Evolutionary conservation across 1,139 yeast genomes (phyloP), one percentile per base, ranked within the genome.

Genomic region (Yamadazyma mexicana): DNA sequence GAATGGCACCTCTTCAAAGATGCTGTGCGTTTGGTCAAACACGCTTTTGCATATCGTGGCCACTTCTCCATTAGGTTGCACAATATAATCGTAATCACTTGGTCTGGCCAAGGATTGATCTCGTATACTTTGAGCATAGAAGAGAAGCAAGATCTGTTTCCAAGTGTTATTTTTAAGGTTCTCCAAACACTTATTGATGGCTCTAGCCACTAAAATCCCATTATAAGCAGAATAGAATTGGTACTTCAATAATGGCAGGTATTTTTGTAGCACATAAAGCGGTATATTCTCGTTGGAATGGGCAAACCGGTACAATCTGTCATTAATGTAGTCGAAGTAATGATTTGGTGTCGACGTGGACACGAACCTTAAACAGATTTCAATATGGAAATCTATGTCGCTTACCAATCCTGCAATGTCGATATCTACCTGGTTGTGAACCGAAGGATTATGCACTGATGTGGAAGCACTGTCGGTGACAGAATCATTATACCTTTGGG

Each of bases 21-120:
- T 56, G 2, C 56, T 49, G 16, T 53, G 48, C 1, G 68, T 57
- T 39, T 56, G 54, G 40, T 67, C 73, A 46, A 69, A 70, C 20
- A 71, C 52, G n/a, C 44, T 50, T 39, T 61, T 61, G 44, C 66
- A 56, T 14, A 50, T 49, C 3, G 42, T 43, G 25, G 61, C 62
- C 16, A 62, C 58, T 25, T 51, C 61, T 3, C 65, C 51, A 29
- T 62, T 61, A 1, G 54, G 49, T 40, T 59, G 56, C 10, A 66
- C 56, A 15, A 68, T 56, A 36, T 51, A 41, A 37, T 64, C 39
- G 51, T 69, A 73, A 48, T 80, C 84, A 11, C 59, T 56, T 0
- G 87, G 80, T 49, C 83, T 66, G n/a, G 82, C 67, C 38, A 74
- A 63, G 15, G 77, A 63, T 77, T 87, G 86, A 44, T 72, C 70